A percentile compares a stretch with the other conserved stretches of the same genome.
Evolutionary conservation across 1,284 basidiomycete species (phyloP).

Genomic region (Cryptococcus depauperatus): DNA sequence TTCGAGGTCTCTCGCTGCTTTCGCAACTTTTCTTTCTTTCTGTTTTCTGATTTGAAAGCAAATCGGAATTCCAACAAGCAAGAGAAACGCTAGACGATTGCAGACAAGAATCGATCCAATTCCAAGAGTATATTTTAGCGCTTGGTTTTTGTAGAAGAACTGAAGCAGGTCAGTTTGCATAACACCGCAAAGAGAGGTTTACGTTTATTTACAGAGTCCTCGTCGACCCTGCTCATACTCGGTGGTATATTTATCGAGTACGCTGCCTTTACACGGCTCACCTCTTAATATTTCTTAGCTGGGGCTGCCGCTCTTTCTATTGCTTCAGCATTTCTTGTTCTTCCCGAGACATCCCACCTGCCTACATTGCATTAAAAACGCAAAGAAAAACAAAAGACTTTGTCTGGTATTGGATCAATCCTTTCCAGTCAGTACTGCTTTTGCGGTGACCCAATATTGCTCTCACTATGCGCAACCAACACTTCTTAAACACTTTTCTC

Average conservation of each 20-base stretch:
- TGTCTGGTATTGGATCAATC: conserved; percentile 54
- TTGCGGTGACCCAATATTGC: conserved; percentile 56
- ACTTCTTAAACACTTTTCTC: conserved; percentile 12
- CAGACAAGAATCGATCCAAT: conserved; percentile 46
- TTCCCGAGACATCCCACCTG: conserved; percentile 64
- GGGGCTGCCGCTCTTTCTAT: conserved; percentile 48
- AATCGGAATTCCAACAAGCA: conserved; percentile 46
- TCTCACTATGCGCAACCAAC: conserved; percentile 53
- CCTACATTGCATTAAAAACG: conserved; percentile 41
- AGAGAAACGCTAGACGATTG: conserved; percentile 39
- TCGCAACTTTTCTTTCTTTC: conserved; percentile 26
- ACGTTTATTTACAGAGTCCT: no score
- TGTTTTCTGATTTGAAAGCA: conserved; percentile 45
- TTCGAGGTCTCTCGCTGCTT: conserved; percentile 18
- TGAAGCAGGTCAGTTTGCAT: conserved; percentile 11
- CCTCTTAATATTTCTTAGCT: conserved; percentile 53
- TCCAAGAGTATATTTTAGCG: conserved; percentile 46
- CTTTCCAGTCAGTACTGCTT: conserved; percentile 51
- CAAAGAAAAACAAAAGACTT: conserved; percentile 37
- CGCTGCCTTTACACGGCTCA: conserved; percentile 52
- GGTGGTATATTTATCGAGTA: conserved; percentile 45
- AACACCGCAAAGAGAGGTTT: neutral
- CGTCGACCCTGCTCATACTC: conserved; percentile 38
- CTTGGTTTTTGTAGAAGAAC: conserved; percentile 44
- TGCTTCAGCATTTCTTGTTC: conserved; percentile 48